A percentile compares a stretch with the other conserved stretches of the same genome.
phyloP scores from a whole-genome alignment of 116 monocot species.

The Trichopus zeylanicus region DNA sequence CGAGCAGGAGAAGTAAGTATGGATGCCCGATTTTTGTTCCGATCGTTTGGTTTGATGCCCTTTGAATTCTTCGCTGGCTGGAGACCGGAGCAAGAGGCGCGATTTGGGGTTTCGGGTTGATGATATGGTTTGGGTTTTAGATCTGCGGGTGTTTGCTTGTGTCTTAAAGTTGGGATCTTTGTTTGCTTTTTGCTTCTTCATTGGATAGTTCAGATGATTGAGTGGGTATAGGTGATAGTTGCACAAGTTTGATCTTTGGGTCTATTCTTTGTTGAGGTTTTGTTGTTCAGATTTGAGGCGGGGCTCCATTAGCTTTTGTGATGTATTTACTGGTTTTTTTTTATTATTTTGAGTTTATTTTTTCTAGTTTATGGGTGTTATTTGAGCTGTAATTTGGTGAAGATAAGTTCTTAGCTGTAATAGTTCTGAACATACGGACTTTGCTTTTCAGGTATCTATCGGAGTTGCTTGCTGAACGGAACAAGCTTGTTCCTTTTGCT shows the following conservation, averaged over 20 bases:
- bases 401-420: not conserved
- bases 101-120: not conserved
- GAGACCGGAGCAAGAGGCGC: not conserved
- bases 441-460: constrained; percentile 43
- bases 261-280: not conserved
- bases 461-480: constrained; percentile 47
- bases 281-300: not conserved
- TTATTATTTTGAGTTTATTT: not conserved
- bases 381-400: not conserved
- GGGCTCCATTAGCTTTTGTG: too few relatives aligned
- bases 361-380: not conserved
- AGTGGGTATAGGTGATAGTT: not conserved
- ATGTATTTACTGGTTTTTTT: not conserved
- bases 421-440: not conserved
- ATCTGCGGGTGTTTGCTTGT: too few relatives aligned
- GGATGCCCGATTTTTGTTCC: not conserved
- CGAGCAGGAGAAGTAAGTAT: constrained; percentile 54
- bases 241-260: not conserved
- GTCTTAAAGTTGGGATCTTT: not conserved
- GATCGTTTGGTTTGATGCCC: not conserved
- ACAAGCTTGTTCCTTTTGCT: constrained; percentile 51
- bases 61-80: not conserved
- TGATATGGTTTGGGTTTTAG: not conserved
- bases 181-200: not conserved
- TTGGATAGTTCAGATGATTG: not conserved